Evolutionary conservation across 1,284 basidiomycete genomes (phyloP).

Genomic region (Inonotus obliquus): DNA sequence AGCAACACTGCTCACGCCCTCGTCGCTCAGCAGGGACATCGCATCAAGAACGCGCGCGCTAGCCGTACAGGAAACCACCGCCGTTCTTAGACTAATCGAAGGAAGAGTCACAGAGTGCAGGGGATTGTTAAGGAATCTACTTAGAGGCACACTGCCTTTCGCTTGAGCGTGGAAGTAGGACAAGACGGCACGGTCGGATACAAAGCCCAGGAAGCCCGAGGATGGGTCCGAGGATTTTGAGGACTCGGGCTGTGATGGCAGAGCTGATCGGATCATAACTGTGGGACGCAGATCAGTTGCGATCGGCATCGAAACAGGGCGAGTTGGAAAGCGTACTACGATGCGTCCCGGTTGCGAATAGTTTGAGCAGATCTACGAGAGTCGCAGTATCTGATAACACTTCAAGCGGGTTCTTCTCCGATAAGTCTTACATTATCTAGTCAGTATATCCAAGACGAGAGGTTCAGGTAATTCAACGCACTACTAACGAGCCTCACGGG

Average conservation of each 20-base stretch:
- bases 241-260: too few species aligned
- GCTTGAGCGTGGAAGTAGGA: constrained; percentile 58
- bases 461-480: constrained; percentile 33
- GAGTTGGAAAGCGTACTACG: constrained; percentile 40
- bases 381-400: constrained; percentile 57
- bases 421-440: constrained; percentile 49
- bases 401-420: constrained; percentile 74
- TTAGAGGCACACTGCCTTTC: constrained; percentile 26
- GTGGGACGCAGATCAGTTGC: constrained; percentile 11
- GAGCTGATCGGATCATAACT: constrained; percentile 45
- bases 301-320: background rate
- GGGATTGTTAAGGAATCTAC: constrained; percentile 50
- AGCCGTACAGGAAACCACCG: constrained; percentile 56
- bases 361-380: constrained; percentile 53
- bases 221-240: constrained; percentile 22
- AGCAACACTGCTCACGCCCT: constrained; percentile 74
- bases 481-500: constrained; percentile 72
- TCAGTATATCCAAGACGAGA: background rate
- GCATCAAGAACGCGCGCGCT: constrained; percentile 62
- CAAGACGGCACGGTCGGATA: constrained; percentile 57
- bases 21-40: constrained; percentile 76
- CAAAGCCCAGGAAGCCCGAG: constrained; percentile 47
- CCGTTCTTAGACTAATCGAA: constrained; percentile 54
- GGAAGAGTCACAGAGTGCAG: constrained; percentile 56
- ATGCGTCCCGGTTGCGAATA: constrained; percentile 67